Percentiles rank a stretch among this genome's conserved stretches.
Conservation (phyloP, 2,329 filamentous ascomycete species). For the Pseudogymnoascus sp. region DNA sequence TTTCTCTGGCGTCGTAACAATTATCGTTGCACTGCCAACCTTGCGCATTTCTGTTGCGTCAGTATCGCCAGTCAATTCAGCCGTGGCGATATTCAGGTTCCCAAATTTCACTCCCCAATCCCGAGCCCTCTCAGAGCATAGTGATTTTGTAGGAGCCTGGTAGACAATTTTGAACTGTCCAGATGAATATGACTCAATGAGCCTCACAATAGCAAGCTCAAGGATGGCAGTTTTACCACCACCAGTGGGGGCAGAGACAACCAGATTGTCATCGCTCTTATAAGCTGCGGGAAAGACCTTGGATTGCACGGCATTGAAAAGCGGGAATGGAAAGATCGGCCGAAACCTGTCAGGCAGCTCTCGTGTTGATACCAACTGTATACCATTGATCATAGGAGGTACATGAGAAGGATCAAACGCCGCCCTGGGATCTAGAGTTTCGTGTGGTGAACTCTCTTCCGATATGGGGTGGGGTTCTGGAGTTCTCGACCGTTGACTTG, state of each 20-base stretch:
- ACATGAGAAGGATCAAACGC: slow-evolving; percentile 16
- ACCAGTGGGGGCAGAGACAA: slow-evolving; percentile 73
- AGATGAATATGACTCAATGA: slow-evolving; percentile 48
- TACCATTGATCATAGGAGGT: slow-evolving; percentile 37
- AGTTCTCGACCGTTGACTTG: background rate
- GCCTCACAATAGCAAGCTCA: slow-evolving; percentile 72
- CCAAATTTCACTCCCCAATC: slow-evolving; percentile 74
- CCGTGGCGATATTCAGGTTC: slow-evolving; percentile 58
- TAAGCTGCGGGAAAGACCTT: slow-evolving; percentile 66
- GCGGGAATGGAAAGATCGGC: slow-evolving; percentile 60
- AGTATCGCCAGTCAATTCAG: slow-evolving; percentile 77
- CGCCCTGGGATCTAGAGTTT: background rate
- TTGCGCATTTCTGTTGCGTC: slow-evolving; percentile 56
- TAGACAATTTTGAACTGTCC: slow-evolving; percentile 74
- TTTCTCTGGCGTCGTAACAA: slow-evolving; percentile 83
- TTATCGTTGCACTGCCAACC: slow-evolving; percentile 69
- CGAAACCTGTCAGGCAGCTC: slow-evolving; percentile 63
- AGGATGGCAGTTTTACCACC: slow-evolving; percentile 79
- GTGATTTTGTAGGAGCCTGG: slow-evolving; percentile 74
- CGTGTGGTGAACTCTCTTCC: background rate
- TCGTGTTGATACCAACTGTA: slow-evolving; percentile 49
- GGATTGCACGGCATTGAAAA: slow-evolving; percentile 79
- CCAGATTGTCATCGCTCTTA: slow-evolving; percentile 63
- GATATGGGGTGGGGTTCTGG: background rate
- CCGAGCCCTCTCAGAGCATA: slow-evolving; percentile 67